phyloP scores from a whole-genome alignment of 2,329 filamentous ascomycete genomes.

The Pseudogymnoascus sp. region DNA sequence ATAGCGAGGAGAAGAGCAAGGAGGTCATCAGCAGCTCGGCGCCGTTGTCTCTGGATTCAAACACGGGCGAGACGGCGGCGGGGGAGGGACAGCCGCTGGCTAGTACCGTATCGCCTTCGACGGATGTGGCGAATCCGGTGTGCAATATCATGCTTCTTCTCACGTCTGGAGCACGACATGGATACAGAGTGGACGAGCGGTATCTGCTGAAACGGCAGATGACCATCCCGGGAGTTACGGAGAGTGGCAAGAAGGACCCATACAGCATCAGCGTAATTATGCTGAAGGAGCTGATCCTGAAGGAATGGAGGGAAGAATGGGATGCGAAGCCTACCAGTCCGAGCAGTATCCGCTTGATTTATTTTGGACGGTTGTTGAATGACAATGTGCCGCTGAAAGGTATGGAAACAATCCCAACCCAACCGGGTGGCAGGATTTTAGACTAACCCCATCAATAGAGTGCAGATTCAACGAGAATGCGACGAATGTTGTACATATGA shows the following conservation, averaged over 20 bases:
- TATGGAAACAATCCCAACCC: conserved; percentile 37
- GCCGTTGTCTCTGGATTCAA: background rate
- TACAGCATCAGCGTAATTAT: conserved; percentile 90
- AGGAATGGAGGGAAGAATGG: conserved; percentile 92
- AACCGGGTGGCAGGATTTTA: background rate
- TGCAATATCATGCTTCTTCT: conserved; percentile 77
- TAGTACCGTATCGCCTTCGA: conserved; percentile 11
- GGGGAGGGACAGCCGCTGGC: background rate
- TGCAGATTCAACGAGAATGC: conserved; percentile 67
- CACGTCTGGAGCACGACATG: conserved; percentile 73
- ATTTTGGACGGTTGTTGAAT: conserved; percentile 83
- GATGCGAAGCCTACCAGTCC: conserved; percentile 78
- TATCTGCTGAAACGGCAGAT: conserved; percentile 79
- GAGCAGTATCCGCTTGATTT: conserved; percentile 82
- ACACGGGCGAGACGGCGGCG: background rate
- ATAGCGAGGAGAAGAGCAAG: conserved; percentile 1
- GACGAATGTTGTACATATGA: conserved; percentile 91
- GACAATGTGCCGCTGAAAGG: conserved; percentile 80
- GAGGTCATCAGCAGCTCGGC: background rate
- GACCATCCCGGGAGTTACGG: conserved; percentile 57
- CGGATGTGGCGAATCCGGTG: conserved; percentile 33
- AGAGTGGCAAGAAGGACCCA: conserved; percentile 59
- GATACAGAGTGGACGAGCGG: conserved; percentile 81
- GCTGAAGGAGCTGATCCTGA: conserved; percentile 84
- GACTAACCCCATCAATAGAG: conserved; percentile 41